phyloP scores from a whole-genome alignment of 345 rosid genomes.

The Microcos paniculata region DNA sequence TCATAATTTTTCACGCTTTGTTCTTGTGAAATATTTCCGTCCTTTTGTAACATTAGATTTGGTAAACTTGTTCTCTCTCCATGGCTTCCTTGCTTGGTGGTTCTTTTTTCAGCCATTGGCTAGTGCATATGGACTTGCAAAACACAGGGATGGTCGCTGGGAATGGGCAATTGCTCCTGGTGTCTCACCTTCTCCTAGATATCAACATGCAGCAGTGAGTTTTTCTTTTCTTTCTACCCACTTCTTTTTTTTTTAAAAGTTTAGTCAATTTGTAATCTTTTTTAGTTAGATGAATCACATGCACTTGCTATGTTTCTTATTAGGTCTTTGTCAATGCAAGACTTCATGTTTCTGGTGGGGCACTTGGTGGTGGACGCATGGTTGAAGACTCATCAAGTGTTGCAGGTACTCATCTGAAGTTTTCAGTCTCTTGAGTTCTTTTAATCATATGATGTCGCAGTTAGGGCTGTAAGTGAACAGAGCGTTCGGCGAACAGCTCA shows the following conservation, averaged over 20 bases:
- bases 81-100: background rate
- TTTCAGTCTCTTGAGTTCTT: background rate
- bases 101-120: constrained; percentile 70
- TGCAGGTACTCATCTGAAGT: constrained; percentile 60
- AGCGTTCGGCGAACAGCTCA: no score
- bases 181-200: constrained; percentile 97
- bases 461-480: no score
- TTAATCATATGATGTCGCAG: background rate
- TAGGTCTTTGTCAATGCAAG: constrained; percentile 99
- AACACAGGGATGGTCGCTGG: constrained; percentile 99
- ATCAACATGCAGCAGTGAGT: constrained; percentile 99
- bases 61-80: constrained; percentile 7
- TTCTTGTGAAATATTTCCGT: background rate
- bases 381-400: constrained; percentile 98
- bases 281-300: constrained; percentile 14
- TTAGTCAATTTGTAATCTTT: background rate
- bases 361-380: constrained; percentile 99
- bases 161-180: constrained; percentile 99
- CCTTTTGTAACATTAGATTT: constrained; percentile 13
- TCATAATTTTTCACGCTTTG: background rate
- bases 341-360: constrained; percentile 99
- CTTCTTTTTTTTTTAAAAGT: background rate
- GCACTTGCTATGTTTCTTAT: constrained; percentile 15
- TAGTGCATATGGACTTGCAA: constrained; percentile 98
- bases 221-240: constrained; percentile 8